Percentiles rank a stretch among this genome's conserved stretches.
Conservation (phyloP, 2,329 filamentous ascomycete species). For the Ploettnerulaceae sp. region DNA sequence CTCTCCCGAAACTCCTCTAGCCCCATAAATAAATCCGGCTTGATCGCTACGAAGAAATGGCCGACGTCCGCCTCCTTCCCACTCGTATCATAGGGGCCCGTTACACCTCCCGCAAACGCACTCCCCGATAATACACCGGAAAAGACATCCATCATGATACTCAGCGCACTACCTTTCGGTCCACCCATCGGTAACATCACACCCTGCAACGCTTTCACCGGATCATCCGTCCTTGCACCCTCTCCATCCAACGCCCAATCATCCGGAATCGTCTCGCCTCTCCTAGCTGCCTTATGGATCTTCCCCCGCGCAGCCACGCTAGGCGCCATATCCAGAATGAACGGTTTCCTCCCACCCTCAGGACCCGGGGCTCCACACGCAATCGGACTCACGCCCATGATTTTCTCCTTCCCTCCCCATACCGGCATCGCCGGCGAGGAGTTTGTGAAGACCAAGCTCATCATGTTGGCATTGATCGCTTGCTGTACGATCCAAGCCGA, state of each 20-base stretch:
- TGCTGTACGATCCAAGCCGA: constrained; percentile 74
- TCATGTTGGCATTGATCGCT: constrained; percentile 66
- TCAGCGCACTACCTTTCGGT: constrained; percentile 71
- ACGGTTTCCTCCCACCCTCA: constrained; percentile 53
- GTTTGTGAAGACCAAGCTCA: constrained; percentile 43
- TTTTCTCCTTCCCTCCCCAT: constrained; percentile 32
- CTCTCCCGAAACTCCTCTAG: constrained; percentile 63
- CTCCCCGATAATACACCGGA: constrained; percentile 73
- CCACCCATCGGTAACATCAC: constrained; percentile 86
- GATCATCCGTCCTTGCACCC: constrained; percentile 66
- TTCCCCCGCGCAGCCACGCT: constrained; percentile 66
- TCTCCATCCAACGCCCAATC: constrained; percentile 74
- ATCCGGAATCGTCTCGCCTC: constrained; percentile 63
- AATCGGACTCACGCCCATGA: constrained; percentile 34
- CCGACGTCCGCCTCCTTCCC: constrained; percentile 62
- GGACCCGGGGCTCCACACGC: constrained; percentile 64
- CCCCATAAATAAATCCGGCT: constrained; percentile 69
- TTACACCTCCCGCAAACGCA: constrained; percentile 74
- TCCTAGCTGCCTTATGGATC: constrained; percentile 63
- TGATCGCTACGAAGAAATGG: constrained; percentile 68
- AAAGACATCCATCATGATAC: constrained; percentile 88
- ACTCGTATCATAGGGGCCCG: constrained; percentile 68
- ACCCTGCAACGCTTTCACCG: constrained; percentile 63
- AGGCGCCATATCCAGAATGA: constrained; percentile 73
- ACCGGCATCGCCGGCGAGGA: constrained; percentile 33